These are phyloP conservation scores for Cyamopsis tetragonoloba DNA, from an alignment of 306 rosid species.

Conservation along the genomic window DNA sequence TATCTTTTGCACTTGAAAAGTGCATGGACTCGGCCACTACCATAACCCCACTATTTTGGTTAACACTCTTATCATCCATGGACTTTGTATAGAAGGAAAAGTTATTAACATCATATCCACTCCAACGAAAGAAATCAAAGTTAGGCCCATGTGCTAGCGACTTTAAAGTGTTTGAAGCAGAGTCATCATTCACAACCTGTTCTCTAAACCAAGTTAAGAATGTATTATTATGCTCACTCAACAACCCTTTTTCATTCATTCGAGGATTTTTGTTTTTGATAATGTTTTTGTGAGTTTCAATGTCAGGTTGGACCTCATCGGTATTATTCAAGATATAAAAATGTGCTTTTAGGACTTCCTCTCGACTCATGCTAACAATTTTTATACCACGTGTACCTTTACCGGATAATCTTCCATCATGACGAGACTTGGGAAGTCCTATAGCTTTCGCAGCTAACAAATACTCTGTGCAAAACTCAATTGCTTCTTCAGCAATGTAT, in stretches of 20 bases:
- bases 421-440: neutral
- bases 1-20: neutral
- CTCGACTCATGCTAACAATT: too few species aligned
- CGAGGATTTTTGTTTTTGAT: too few species aligned
- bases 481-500: neutral
- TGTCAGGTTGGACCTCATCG: too few species aligned
- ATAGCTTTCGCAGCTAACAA: neutral
- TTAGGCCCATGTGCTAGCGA: neutral
- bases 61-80: neutral
- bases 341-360: too few species aligned
- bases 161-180: neutral
- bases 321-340: too few species aligned
- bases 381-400: neutral
- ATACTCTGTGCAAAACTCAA: neutral
- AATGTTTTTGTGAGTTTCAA: too few species aligned
- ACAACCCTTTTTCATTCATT: too few species aligned
- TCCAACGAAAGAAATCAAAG: neutral
- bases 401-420: neutral
- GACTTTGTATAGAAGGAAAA: neutral
- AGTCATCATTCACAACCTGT: too few species aligned
- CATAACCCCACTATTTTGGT: neutral
- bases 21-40: neutral
- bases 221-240: too few species aligned
- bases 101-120: neutral
- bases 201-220: too few species aligned